Conservation (phyloP, 2,329 filamentous ascomycete genomes). For the Aspergillus brunneoviolaceus region DNA sequence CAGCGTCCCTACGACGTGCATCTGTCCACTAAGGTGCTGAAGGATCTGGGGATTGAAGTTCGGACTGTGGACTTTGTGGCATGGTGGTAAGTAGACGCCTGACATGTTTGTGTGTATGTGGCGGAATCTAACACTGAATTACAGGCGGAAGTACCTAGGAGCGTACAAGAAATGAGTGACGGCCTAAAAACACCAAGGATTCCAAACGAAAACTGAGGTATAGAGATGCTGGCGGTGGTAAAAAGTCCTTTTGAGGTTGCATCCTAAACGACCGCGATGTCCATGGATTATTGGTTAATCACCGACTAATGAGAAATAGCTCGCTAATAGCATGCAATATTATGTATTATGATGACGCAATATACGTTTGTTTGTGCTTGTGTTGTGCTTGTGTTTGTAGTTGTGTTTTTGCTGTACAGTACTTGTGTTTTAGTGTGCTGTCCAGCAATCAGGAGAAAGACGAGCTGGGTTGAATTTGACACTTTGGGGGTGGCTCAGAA, state of each 20-base stretch:
- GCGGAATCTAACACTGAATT: constrained; percentile 12
- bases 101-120: neutral
- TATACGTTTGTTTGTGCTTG: too few species aligned
- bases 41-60: constrained; percentile 72
- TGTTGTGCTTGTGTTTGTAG: too few species aligned
- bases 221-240: neutral
- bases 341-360: neutral
- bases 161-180: constrained; percentile 26
- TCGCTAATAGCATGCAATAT: neutral
- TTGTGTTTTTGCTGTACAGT: neutral
- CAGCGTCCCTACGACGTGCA: constrained; percentile 87
- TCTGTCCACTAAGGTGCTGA: constrained; percentile 71
- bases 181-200: neutral
- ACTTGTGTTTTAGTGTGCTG: too few species aligned
- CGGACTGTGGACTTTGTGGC: constrained; percentile 70
- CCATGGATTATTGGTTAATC: neutral
- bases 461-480: neutral
- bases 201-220: neutral
- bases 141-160: constrained; percentile 34
- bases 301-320: neutral
- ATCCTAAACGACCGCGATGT: neutral
- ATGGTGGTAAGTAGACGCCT: constrained; percentile 67
- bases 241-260: neutral
- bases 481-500: neutral
- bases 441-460: neutral